A percentile compares a stretch with the other conserved stretches of the same genome.
These are phyloP conservation scores for Eucalyptus sp. DNA, from an alignment of 345 rosid species.

Conservation along the genomic window DNA sequence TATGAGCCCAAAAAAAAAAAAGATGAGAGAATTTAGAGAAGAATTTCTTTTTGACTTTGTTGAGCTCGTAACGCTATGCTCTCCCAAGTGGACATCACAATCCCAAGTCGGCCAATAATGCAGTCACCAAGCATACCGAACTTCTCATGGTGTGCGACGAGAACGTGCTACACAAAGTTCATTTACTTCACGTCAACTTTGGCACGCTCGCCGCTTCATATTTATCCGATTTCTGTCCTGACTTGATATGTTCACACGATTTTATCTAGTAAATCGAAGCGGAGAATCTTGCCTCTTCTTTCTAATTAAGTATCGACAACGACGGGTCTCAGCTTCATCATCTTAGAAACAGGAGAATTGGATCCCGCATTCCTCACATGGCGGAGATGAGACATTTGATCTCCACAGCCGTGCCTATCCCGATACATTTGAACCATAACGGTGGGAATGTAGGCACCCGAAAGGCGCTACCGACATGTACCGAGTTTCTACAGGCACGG, in stretches of 20 bases:
- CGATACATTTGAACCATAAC: background rate
- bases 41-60: background rate
- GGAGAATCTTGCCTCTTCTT: background rate
- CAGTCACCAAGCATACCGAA: background rate
- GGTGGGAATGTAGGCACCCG: background rate
- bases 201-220: background rate
- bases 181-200: background rate
- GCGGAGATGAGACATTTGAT: background rate
- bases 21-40: background rate
- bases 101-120: background rate
- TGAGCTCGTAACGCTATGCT: background rate
- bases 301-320: background rate
- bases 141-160: background rate
- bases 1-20: background rate
- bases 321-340: background rate
- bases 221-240: background rate
- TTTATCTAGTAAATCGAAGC: background rate
- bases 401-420: background rate
- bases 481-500: background rate
- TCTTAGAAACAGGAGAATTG: background rate
- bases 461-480: background rate
- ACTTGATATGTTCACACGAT: background rate
- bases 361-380: background rate
- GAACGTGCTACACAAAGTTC: background rate
- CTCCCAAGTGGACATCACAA: background rate